These are phyloP conservation scores for Russula sp. DNA, from an alignment of 768 basidiomycete species.

Conservation along the genomic window DNA sequence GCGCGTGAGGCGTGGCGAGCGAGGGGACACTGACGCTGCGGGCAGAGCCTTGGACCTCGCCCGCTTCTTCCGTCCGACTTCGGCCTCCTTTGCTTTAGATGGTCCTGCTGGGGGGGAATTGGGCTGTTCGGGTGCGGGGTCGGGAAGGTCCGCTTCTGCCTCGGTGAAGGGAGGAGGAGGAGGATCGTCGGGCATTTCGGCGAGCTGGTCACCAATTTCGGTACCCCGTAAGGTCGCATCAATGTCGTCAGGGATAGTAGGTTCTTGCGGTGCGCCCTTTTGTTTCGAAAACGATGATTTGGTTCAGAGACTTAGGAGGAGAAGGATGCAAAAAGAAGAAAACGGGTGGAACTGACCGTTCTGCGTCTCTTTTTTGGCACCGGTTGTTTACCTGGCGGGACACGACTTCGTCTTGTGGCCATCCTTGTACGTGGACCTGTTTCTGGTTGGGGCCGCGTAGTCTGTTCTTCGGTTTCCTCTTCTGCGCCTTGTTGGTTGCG, in stretches of 20 bases:
- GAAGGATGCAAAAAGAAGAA: background rate
- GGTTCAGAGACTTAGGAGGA: too few species aligned
- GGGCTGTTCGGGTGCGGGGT: background rate
- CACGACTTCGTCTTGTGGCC: background rate
- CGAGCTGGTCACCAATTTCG: background rate
- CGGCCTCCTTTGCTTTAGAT: background rate
- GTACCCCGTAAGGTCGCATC: background rate
- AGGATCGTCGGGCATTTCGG: background rate
- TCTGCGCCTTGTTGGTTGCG: background rate
- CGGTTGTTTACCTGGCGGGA: background rate
- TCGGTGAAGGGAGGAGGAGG: background rate
- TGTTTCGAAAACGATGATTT: background rate
- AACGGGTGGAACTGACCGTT: background rate
- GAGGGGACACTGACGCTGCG: background rate
- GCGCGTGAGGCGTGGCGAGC: constrained; percentile 1
- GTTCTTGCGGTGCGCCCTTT: background rate
- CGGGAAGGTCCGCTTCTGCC: background rate
- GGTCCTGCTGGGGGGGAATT: background rate
- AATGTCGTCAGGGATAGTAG: background rate
- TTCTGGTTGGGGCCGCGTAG: background rate
- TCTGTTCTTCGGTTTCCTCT: background rate
- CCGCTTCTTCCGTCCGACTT: background rate
- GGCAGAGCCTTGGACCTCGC: background rate
- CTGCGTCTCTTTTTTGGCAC: background rate
- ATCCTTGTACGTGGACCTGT: background rate